phyloP scores from a whole-genome alignment of 495 filamentous ascomycete species.

The Neurospora discreta region DNA sequence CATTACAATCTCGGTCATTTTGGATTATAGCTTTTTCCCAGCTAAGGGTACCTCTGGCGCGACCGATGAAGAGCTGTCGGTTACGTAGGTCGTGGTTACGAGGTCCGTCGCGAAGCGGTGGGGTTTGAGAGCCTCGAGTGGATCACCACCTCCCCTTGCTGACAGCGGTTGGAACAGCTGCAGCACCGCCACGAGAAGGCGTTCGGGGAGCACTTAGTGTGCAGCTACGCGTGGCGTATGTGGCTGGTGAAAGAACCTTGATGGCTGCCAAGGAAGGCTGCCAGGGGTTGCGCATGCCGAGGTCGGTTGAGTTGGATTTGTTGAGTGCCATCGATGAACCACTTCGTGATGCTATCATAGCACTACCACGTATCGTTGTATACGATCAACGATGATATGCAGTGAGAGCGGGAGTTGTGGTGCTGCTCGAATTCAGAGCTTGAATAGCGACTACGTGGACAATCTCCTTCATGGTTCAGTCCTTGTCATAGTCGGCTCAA shows the following conservation, averaged over 20 bases:
- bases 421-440: background rate
- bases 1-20: conserved; percentile 37
- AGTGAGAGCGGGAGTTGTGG: background rate
- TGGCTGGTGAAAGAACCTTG: background rate
- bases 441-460: background rate
- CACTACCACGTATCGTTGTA: background rate
- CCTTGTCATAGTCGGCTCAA: background rate
- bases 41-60: background rate
- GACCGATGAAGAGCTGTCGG: background rate
- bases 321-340: background rate
- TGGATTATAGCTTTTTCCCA: background rate
- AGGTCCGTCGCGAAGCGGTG: background rate
- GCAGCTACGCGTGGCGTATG: background rate
- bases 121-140: background rate
- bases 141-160: background rate
- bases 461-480: background rate
- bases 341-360: background rate
- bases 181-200: background rate
- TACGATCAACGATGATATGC: background rate
- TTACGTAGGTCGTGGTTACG: background rate
- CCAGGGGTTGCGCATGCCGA: background rate
- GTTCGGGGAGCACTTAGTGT: background rate
- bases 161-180: background rate
- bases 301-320: background rate
- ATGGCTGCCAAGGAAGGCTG: background rate